These are phyloP conservation scores for Ascochyta rabiei DNA, from an alignment of 2,329 filamentous ascomycete species.

Conservation along the genomic window DNA sequence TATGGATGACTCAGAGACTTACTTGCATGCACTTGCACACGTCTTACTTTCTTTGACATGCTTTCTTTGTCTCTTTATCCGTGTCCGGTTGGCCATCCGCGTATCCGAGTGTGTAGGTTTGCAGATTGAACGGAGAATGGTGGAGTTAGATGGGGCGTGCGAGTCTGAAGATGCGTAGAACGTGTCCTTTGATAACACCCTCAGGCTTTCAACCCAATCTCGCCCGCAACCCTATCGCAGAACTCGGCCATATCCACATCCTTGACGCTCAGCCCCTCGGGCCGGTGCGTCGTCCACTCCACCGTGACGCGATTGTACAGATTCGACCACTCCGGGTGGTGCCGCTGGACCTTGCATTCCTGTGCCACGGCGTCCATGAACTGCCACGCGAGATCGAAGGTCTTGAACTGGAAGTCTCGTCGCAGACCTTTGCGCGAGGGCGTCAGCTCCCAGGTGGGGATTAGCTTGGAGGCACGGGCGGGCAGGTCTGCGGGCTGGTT, in stretches of 20 bases:
- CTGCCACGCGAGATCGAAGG: constrained; percentile 40
- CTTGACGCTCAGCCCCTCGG: constrained; percentile 42
- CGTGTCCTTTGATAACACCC: background rate
- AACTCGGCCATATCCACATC: constrained; percentile 48
- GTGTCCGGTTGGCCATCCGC: no score
- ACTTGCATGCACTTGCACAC: no score
- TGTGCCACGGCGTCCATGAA: constrained; percentile 45
- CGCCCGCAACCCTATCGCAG: constrained; percentile 36
- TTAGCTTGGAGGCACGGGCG: constrained; percentile 29
- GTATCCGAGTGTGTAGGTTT: no score
- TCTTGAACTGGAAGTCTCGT: constrained; percentile 37
- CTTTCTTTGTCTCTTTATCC: no score
- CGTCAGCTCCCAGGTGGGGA: constrained; percentile 33
- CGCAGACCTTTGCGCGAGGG: constrained; percentile 33
- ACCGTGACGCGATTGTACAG: constrained; percentile 42
- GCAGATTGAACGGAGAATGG: no score
- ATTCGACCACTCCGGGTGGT: constrained; percentile 46
- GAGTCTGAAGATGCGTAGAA: no score
- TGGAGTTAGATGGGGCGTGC: no score
- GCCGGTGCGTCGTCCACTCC: constrained; percentile 47
- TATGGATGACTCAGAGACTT: no score
- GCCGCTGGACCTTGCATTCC: constrained; percentile 40
- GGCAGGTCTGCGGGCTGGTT: constrained; percentile 37
- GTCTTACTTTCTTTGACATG: no score
- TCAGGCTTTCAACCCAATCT: constrained; percentile 34